phyloP scores from a whole-genome alignment of 192 early-diverging fungal species.

The Coemansia sp. region DNA sequence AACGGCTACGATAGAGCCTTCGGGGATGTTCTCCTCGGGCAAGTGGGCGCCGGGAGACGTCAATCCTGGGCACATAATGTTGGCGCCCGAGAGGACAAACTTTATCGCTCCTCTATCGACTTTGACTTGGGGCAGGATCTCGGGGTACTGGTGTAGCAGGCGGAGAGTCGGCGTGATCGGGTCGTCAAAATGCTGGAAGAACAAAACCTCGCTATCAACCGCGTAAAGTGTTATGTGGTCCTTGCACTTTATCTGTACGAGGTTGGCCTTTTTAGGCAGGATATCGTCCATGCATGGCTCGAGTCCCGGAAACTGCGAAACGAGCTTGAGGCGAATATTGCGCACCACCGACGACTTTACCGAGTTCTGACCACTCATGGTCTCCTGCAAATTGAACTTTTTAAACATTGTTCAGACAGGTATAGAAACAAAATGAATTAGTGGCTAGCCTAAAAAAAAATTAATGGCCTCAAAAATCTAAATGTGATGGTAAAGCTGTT shows the following conservation, averaged over 20 bases:
- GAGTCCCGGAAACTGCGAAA: conserved; percentile 85
- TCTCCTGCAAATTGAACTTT: conserved; percentile 79
- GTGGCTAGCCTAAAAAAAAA: background rate
- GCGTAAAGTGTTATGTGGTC: conserved; percentile 84
- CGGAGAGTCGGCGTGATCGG: conserved; percentile 82
- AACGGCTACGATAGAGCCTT: conserved; percentile 76
- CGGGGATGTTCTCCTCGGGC: conserved; percentile 66
- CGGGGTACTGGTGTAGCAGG: conserved; percentile 91
- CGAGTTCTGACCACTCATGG: conserved; percentile 71
- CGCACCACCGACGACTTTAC: conserved; percentile 92
- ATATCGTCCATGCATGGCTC: conserved; percentile 87
- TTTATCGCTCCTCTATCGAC: conserved; percentile 98
- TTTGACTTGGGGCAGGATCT: conserved; percentile 85
- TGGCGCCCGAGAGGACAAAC: conserved; percentile 92
- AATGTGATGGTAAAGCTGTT: no score
- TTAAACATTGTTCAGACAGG: conserved; percentile 59
- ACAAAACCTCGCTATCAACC: conserved; percentile 81
- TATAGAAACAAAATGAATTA: background rate
- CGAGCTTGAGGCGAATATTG: conserved; percentile 75
- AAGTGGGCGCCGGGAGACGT: conserved; percentile 89
- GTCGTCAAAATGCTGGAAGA: conserved; percentile 96
- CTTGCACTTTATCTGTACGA: conserved; percentile 87
- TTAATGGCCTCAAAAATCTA: background rate
- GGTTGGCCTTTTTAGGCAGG: conserved; percentile 91
- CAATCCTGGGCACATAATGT: conserved; percentile 99